A percentile compares a stretch with the other conserved stretches of the same genome.
These are phyloP conservation scores for Dipteronia sinensis DNA, from an alignment of 345 rosid genomes.

Conservation along the genomic window DNA sequence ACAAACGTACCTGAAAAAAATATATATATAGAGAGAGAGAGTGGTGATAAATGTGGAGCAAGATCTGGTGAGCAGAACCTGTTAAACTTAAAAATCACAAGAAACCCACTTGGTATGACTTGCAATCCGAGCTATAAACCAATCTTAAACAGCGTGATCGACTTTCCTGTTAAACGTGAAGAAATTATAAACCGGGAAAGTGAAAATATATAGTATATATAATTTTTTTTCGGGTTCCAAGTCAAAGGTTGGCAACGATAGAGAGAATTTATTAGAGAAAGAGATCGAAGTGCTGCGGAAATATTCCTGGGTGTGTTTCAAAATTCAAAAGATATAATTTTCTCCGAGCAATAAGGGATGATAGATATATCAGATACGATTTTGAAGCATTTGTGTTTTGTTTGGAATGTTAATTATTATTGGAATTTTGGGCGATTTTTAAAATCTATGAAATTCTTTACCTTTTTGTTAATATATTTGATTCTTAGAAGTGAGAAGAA, in stretches of 20 bases:
- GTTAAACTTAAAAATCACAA: neutral
- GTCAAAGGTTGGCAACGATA: conserved; percentile 8
- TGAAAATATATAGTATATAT: neutral
- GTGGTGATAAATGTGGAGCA: neutral
- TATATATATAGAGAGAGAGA: too few species aligned
- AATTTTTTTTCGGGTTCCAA: neutral
- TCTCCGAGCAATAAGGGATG: neutral
- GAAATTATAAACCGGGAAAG: neutral
- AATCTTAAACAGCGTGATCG: conserved; percentile 7
- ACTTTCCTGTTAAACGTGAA: neutral
- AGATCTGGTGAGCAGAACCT: conserved; percentile 9
- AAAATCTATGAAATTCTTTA: neutral
- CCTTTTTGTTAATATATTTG: neutral
- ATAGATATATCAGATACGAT: neutral
- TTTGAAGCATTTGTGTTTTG: neutral
- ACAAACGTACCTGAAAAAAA: neutral
- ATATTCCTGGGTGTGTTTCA: neutral
- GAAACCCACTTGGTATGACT: conserved; percentile 5
- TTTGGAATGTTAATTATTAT: neutral
- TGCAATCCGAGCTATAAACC: conserved; percentile 5
- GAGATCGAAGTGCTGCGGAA: neutral
- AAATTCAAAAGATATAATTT: neutral
- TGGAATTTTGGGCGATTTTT: neutral
- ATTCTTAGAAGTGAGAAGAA: neutral
- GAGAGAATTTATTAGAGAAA: too few species aligned